These are phyloP conservation scores for Biscutella auriculata DNA, from an alignment of 441 rosid genomes.

Conservation along the genomic window DNA sequence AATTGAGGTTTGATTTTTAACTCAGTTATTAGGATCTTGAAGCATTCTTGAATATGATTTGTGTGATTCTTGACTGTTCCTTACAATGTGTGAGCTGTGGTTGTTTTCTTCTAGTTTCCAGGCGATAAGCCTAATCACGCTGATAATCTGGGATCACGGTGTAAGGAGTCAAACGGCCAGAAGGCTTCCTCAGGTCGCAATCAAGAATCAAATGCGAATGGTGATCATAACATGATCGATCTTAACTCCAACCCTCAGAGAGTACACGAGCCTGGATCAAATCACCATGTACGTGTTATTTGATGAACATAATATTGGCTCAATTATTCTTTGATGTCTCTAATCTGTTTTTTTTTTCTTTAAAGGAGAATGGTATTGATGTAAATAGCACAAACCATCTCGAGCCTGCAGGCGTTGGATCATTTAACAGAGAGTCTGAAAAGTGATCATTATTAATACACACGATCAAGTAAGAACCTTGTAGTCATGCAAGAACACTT, in stretches of 20 bases:
- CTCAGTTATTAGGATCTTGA: background rate
- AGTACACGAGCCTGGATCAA: constrained; percentile 38
- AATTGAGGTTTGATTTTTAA: constrained; percentile 37
- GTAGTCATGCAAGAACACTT: background rate
- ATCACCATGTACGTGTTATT: constrained; percentile 30
- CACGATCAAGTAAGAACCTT: constrained; percentile 22
- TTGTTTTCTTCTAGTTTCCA: constrained; percentile 49
- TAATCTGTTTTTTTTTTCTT: background rate
- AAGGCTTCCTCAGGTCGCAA: constrained; percentile 18
- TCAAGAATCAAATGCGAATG: constrained; percentile 29
- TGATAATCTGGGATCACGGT: constrained; percentile 21
- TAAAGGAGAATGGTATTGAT: constrained; percentile 37
- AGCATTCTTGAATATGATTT: background rate
- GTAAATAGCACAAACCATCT: constrained; percentile 32
- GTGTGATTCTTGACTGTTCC: background rate
- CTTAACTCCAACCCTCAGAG: constrained; percentile 58
- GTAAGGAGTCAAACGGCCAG: constrained; percentile 19
- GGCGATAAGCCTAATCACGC: constrained; percentile 41
- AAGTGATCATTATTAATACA: constrained; percentile 25
- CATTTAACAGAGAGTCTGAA: constrained; percentile 8
- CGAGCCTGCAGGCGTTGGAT: constrained; percentile 7
- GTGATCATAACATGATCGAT: constrained; percentile 45
- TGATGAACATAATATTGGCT: background rate
- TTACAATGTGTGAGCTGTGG: background rate
- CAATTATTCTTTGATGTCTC: background rate